A percentile compares a stretch with the other conserved stretches of the same genome.
Conservation (phyloP, 164 flowering plant genomes). For the Stephania japonica region DNA sequence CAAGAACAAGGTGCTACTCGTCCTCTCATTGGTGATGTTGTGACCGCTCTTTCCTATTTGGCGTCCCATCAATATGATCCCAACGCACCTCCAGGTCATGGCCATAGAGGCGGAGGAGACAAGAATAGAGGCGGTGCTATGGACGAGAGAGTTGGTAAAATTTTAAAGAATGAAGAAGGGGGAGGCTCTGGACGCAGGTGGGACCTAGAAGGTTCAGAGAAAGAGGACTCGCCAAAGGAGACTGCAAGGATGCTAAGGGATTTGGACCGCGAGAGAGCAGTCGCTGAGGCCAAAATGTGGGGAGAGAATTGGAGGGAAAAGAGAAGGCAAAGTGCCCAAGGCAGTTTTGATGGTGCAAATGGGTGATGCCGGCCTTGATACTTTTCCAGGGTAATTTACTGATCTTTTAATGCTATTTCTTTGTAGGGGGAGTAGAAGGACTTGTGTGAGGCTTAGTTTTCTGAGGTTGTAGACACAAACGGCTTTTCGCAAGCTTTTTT, state of each 20-base stretch:
- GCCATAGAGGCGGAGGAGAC: conserved; percentile 12
- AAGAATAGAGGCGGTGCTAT: conserved; percentile 19
- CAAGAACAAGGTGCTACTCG: conserved; percentile 48
- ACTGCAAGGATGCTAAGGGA: conserved; percentile 53
- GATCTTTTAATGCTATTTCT: conserved; percentile 6
- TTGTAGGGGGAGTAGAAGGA: not conserved
- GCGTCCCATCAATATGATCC: conserved; percentile 34
- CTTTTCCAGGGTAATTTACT: not conserved
- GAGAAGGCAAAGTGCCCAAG: conserved; percentile 58
- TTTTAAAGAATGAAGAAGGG: conserved; percentile 45
- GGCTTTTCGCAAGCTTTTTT: not conserved
- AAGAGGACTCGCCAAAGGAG: conserved; percentile 71
- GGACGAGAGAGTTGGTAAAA: conserved; percentile 25
- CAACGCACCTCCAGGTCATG: conserved; percentile 13
- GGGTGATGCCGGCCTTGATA: conserved; percentile 14
- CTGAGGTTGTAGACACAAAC: not conserved
- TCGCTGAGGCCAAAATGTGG: conserved; percentile 97
- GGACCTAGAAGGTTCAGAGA: conserved; percentile 70
- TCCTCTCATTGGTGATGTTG: conserved; percentile 53
- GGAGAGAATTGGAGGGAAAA: conserved; percentile 87
- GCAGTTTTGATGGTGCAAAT: conserved; percentile 43
- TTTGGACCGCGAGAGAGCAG: conserved; percentile 79
- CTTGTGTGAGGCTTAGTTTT: conserved; percentile 6
- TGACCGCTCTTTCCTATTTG: conserved; percentile 48
- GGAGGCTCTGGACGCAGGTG: conserved; percentile 59